phyloP scores from a whole-genome alignment of 352 stramenopile genomes.

The Lagenidium sp. region DNA sequence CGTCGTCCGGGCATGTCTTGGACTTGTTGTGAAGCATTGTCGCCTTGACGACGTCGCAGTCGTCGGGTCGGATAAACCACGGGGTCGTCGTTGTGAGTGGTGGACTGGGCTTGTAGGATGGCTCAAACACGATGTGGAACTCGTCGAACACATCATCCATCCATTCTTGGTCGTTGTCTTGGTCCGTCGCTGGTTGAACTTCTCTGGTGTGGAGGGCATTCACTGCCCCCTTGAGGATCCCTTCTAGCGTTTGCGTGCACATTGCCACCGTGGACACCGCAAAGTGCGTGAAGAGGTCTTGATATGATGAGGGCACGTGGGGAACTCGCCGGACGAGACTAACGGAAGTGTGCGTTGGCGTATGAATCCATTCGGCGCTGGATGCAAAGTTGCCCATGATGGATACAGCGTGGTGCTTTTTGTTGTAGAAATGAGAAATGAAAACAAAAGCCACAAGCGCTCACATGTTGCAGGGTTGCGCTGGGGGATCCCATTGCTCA shows the following conservation, averaged over 20 bases:
- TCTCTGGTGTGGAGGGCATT: conserved; percentile 1
- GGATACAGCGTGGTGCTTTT: too few relatives aligned
- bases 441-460: too few relatives aligned
- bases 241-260: conserved; percentile 9
- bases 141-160: conserved; percentile 18
- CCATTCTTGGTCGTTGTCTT: neutral
- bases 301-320: neutral
- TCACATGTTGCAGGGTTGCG: too few relatives aligned
- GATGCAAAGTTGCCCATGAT: conserved; percentile 19
- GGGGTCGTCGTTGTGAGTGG: conserved; percentile 1
- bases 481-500: too few relatives aligned
- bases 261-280: conserved; percentile 6
- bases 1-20: too few relatives aligned
- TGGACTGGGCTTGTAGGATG: conserved; percentile 3
- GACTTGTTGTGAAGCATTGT: too few relatives aligned
- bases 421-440: neutral
- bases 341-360: too few relatives aligned
- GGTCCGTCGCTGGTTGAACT: too few relatives aligned
- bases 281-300: too few relatives aligned
- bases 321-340: neutral
- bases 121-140: conserved; percentile 19
- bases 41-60: neutral
- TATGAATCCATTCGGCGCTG: conserved; percentile 9
- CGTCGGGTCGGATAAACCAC: neutral
- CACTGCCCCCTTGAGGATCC: conserved; percentile 1